Evolutionary conservation across 345 rosid genomes (phyloP).

Genomic region (Lenwebbia sp.): DNA sequence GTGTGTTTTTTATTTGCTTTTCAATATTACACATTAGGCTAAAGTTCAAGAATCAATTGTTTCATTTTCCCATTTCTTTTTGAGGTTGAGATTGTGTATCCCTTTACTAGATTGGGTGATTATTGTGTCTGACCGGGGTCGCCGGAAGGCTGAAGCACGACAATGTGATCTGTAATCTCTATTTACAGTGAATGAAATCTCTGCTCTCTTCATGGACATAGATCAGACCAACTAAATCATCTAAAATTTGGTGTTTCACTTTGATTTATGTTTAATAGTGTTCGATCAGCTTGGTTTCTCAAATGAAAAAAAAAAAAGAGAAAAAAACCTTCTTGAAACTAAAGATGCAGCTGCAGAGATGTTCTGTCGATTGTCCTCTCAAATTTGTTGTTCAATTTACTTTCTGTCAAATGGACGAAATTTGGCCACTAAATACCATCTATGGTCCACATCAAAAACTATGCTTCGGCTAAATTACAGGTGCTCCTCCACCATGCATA

Average conservation of each 20-base stretch:
- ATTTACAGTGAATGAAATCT: background rate
- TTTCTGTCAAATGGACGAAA: background rate
- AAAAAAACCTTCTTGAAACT: background rate
- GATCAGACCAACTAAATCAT: background rate
- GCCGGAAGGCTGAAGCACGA: background rate
- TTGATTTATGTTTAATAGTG: background rate
- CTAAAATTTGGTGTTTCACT: background rate
- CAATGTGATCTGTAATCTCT: background rate
- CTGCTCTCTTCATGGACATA: background rate
- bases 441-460: background rate
- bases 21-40: no score
- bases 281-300: background rate
- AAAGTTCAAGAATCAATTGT: no score
- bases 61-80: background rate
- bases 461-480: background rate
- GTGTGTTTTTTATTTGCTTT: no score
- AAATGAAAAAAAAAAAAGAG: background rate
- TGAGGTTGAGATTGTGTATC: background rate
- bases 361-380: background rate
- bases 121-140: background rate
- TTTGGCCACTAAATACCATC: background rate
- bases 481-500: background rate
- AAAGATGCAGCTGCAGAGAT: background rate
- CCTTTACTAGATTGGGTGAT: background rate
- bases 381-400: no score